These are phyloP conservation scores for Scleroderma citrinum DNA, from an alignment of 768 basidiomycete species.

Conservation along the genomic window DNA sequence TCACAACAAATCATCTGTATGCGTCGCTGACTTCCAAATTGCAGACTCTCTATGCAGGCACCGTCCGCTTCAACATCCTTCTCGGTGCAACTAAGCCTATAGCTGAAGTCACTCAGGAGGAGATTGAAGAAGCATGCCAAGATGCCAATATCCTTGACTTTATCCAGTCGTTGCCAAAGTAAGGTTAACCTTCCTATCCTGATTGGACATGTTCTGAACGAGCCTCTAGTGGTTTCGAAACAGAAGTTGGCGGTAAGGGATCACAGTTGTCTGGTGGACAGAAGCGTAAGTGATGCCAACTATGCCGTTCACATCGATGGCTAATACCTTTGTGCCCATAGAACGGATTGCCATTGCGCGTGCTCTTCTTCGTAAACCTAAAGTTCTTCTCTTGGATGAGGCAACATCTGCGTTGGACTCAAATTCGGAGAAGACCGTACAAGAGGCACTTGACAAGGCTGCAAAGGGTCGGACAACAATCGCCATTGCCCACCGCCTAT, in stretches of 20 bases:
- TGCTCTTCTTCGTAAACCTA: slow-evolving; percentile 86
- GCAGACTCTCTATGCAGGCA: slow-evolving; percentile 80
- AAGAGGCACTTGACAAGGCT: too few species aligned
- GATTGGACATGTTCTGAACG: too few species aligned
- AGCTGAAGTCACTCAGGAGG: slow-evolving; percentile 77
- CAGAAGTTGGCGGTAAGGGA: slow-evolving; percentile 60
- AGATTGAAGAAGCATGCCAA: slow-evolving; percentile 79
- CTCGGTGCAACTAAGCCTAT: slow-evolving; percentile 76
- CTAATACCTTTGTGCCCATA: slow-evolving; percentile 16
- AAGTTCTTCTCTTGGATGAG: slow-evolving; percentile 83
- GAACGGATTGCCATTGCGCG: slow-evolving; percentile 81
- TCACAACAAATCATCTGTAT: slow-evolving; percentile 4
- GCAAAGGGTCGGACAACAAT: slow-evolving; percentile 91
- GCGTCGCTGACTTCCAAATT: background rate
- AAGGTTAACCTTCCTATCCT: too few species aligned
- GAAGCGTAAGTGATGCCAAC: slow-evolving; percentile 51
- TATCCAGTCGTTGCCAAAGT: too few species aligned
- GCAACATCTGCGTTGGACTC: too few species aligned
- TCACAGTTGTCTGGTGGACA: slow-evolving; percentile 76
- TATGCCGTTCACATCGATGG: background rate
- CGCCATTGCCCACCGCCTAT: slow-evolving; percentile 91
- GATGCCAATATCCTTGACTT: slow-evolving; percentile 91
- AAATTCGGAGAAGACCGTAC: too few species aligned
- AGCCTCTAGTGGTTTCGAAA: too few species aligned
- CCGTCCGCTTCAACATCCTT: slow-evolving; percentile 85